A percentile compares a stretch with the other conserved stretches of the same genome.
Evolutionary conservation across 2,329 filamentous ascomycete genomes (phyloP).

Genomic region (Diaporthe capsici): DNA sequence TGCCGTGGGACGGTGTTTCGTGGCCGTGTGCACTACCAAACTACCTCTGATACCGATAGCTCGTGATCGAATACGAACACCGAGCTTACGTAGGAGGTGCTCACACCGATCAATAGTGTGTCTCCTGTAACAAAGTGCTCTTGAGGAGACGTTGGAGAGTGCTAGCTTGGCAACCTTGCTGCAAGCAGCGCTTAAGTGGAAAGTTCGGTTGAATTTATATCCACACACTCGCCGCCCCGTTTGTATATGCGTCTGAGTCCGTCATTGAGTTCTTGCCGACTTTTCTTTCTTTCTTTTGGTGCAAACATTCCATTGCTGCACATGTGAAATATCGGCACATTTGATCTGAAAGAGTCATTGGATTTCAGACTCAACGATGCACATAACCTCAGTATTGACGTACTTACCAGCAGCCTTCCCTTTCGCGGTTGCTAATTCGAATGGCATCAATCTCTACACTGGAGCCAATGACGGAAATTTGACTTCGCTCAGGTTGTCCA

Average conservation of each 20-base stretch:
- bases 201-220: background rate
- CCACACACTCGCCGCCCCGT: background rate
- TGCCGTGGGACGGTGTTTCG: background rate
- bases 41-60: background rate
- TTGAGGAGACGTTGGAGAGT: background rate
- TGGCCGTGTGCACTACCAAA: background rate
- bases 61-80: background rate
- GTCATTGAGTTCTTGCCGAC: background rate
- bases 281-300: no score
- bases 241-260: background rate
- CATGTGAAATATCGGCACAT: background rate
- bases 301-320: background rate
- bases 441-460: background rate
- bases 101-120: background rate
- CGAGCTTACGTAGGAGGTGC: background rate
- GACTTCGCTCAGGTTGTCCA: slow-evolving; percentile 4
- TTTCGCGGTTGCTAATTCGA: no score
- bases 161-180: background rate
- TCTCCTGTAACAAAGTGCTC: background rate
- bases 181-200: background rate
- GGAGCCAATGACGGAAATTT: slow-evolving; percentile 2
- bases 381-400: background rate
- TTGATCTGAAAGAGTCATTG: background rate
- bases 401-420: background rate
- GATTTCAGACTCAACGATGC: background rate